Conservation (phyloP, 768 basidiomycete genomes). For the Mrakia hoshinonis region DNA sequence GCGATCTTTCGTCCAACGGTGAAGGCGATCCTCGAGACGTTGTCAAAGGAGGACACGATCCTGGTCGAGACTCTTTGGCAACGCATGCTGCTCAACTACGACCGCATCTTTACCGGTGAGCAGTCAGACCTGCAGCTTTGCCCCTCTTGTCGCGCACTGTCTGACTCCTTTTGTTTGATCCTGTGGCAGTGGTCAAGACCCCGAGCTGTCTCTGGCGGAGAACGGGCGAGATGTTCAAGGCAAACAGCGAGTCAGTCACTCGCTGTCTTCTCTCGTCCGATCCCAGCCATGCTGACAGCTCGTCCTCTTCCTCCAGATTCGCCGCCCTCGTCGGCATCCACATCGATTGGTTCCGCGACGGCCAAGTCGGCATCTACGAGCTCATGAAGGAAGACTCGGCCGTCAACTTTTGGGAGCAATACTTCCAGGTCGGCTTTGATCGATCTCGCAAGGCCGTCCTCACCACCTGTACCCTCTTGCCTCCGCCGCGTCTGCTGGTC, state of each 20-base stretch:
- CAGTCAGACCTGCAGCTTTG: constrained; percentile 2
- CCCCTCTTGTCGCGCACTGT: background rate
- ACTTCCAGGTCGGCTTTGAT: constrained; percentile 27
- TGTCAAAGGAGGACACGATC: constrained; percentile 58
- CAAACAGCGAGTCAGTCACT: constrained; percentile 63
- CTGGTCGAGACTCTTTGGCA: constrained; percentile 98
- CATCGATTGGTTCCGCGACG: constrained; percentile 80
- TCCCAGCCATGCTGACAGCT: background rate
- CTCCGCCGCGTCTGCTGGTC: constrained; percentile 12
- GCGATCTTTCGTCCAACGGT: constrained; percentile 18
- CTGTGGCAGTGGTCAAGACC: constrained; percentile 74
- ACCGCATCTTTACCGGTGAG: constrained; percentile 53
- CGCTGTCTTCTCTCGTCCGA: no score
- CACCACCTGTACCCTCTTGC: constrained; percentile 25
- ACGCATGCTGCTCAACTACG: constrained; percentile 85
- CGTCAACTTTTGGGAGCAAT: constrained; percentile 30
- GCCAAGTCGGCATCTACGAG: constrained; percentile 91
- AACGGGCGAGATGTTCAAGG: constrained; percentile 98
- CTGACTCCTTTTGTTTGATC: no score
- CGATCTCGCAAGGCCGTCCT: constrained; percentile 27
- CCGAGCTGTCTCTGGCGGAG: constrained; percentile 94
- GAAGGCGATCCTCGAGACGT: constrained; percentile 42
- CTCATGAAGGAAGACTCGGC: constrained; percentile 88
- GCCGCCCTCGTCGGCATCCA: constrained; percentile 65
- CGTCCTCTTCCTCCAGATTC: constrained; percentile 44